These are phyloP conservation scores for Taphrina populina DNA, from an alignment of 1,139 yeast species.

Conservation along the genomic window DNA sequence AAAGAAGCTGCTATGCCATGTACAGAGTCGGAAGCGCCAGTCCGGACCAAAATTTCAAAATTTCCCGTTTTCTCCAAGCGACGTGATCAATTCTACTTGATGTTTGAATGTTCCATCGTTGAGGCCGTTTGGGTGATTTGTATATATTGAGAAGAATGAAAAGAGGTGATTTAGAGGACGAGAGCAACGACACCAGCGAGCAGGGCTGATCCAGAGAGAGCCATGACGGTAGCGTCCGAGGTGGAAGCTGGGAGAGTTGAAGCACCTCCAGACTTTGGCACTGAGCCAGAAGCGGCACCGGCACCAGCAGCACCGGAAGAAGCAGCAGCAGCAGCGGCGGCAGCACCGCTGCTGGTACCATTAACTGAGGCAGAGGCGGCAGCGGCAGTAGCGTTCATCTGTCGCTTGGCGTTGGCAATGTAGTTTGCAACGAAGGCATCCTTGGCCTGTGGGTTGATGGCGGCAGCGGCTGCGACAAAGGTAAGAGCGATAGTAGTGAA, in stretches of 20 bases:
- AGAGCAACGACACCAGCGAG: slow-evolving; percentile 23
- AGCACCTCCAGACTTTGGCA: neutral
- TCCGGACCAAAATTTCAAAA: no score
- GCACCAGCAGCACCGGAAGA: slow-evolving; percentile 1
- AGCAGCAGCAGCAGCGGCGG: neutral
- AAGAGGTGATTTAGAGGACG: slow-evolving; percentile 18
- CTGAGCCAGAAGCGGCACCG: slow-evolving; percentile 1
- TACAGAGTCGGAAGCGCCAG: slow-evolving; percentile 11
- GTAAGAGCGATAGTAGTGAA: slow-evolving; percentile 32
- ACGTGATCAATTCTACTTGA: no score
- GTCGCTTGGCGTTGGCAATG: slow-evolving; percentile 24
- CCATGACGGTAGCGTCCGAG: slow-evolving; percentile 30
- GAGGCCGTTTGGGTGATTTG: no score
- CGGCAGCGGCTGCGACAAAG: slow-evolving; percentile 33
- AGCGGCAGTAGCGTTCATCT: neutral
- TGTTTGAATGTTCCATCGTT: no score
- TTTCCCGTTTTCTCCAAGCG: no score
- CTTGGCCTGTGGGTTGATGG: slow-evolving; percentile 22
- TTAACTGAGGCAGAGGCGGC: neutral
- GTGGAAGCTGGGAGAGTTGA: slow-evolving; percentile 13
- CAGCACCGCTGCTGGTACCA: no score
- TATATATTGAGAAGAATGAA: neutral
- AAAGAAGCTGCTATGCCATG: slow-evolving; percentile 25
- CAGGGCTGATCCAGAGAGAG: slow-evolving; percentile 27
- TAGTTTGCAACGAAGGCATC: slow-evolving; percentile 23